Conservation (phyloP, 495 filamentous ascomycete genomes). For the Massariosphaeria phaeospora region DNA sequence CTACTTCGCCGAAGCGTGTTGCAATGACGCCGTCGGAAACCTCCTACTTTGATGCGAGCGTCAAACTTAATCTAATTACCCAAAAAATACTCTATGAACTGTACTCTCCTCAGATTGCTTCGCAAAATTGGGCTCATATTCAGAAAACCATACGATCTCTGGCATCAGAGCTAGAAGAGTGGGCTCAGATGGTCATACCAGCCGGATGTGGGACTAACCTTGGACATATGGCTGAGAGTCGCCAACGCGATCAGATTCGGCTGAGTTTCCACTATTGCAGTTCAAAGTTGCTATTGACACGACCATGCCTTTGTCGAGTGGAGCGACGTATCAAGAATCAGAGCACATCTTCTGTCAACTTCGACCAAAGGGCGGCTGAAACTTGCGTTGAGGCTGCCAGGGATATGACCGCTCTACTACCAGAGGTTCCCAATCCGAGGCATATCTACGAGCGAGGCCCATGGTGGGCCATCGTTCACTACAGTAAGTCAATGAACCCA, state of each 20-base stretch:
- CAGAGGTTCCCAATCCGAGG: not conserved
- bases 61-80: not conserved
- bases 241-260: not conserved
- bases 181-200: not conserved
- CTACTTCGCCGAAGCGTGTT: no score
- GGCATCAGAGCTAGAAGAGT: constrained; percentile 4
- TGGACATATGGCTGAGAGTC: not conserved
- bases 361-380: constrained; percentile 7
- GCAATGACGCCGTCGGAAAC: no score
- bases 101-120: constrained; percentile 5
- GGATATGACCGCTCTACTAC: not conserved
- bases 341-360: not conserved
- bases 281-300: constrained; percentile 2
- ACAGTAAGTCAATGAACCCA: constrained; percentile 4
- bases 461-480: constrained; percentile 25
- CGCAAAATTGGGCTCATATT: not conserved
- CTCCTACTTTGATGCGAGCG: not conserved
- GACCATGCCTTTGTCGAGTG: constrained; percentile 11
- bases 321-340: constrained; percentile 1
- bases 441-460: constrained; percentile 6
- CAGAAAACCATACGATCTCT: not conserved
- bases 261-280: constrained; percentile 12
- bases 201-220: not conserved
- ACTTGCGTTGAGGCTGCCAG: constrained; percentile 12
- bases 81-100: constrained; percentile 6